Base-by-base conservation (phyloP, 192 early-diverging fungal species). In the Coemansia sp. region DNA sequence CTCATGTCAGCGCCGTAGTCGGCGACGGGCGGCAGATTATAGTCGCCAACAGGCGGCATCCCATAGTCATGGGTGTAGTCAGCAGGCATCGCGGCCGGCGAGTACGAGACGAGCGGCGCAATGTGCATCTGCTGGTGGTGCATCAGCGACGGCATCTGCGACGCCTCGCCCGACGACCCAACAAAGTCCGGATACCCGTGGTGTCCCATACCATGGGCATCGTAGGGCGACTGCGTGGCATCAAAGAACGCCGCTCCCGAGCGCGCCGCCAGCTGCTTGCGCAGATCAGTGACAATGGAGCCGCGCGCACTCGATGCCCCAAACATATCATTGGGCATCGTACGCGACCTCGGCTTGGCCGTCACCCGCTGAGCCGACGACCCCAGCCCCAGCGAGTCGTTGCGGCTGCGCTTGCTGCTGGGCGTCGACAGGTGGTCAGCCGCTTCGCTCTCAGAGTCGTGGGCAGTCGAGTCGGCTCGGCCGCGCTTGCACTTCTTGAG, bases 251-350 rank as follows among this genome's bases (percentile, higher is more conserved):
- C 59, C 5, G 56, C 48, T 56, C 62, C 57, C 35, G 48, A 63
- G 34, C 69, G 69, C 2, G 69, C 74, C 8, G 74, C 75, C 35
- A 77, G 40, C 50, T 77, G 75, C 66, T 72, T 72, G 62, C 75
- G 70, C 62, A 77, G 53, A 39, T 77, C 75, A 1, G 75, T 48
- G 24, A 45, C 45, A 35, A 67, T 67, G 59, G 39, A 64, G 13
- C 39, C 31, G 9, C 71, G 66, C 5, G 70, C 67, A 6, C 23
- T 36, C 16, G 76, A 68, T 3, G 58, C 50, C 43, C 40, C 56
- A 26, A 65, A 71, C 51, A 51, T 62, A 26, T 55, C 35, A 9
- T 55, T 53, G 5, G 77, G 77, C 73, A 80, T 59, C 2, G 77
- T 80, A 46, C 73, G 73, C 55, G 73, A 63, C 11, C 76, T 50